These are phyloP conservation scores for Penicillium alfredii DNA, from an alignment of 495 filamentous ascomycete genomes.

Conservation along the genomic window DNA sequence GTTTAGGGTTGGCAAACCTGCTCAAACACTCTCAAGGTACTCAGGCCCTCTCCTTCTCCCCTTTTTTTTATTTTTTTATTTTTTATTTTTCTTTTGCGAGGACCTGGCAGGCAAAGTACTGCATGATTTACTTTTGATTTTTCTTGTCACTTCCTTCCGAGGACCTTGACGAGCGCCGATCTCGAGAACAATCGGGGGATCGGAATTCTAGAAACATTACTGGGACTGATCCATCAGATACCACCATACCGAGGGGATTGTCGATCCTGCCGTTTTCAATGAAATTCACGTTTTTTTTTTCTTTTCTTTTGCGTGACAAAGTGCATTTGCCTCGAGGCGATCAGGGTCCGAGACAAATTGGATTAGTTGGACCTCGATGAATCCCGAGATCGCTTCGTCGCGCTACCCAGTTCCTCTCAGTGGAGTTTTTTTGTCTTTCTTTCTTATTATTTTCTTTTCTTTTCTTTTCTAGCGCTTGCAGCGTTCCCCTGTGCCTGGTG, in stretches of 20 bases:
- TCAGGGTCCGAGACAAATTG: background rate
- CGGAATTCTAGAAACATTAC: slow-evolving; percentile 7
- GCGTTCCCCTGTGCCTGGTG: slow-evolving; percentile 5
- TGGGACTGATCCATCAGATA: slow-evolving; percentile 5
- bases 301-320: slow-evolving; percentile 4
- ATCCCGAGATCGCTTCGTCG: slow-evolving; percentile 2
- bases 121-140: too few species aligned
- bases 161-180: slow-evolving; percentile 5
- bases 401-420: slow-evolving; percentile 4
- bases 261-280: slow-evolving; percentile 21
- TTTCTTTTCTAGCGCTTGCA: slow-evolving; percentile 17
- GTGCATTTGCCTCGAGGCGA: background rate
- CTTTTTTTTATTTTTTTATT: too few species aligned
- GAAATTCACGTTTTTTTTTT: too few species aligned
- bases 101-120: too few species aligned
- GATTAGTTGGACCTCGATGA: too few species aligned
- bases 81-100: slow-evolving; percentile 1
- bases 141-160: background rate
- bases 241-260: slow-evolving; percentile 6
- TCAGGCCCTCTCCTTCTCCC: too few species aligned
- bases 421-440: too few species aligned
- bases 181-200: too few species aligned
- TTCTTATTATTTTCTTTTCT: too few species aligned
- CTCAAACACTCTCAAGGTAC: slow-evolving; percentile 40
- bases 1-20: slow-evolving; percentile 21